phyloP scores from a whole-genome alignment of 148 eudicot genomes.

The Camellia lanceoleosa region DNA sequence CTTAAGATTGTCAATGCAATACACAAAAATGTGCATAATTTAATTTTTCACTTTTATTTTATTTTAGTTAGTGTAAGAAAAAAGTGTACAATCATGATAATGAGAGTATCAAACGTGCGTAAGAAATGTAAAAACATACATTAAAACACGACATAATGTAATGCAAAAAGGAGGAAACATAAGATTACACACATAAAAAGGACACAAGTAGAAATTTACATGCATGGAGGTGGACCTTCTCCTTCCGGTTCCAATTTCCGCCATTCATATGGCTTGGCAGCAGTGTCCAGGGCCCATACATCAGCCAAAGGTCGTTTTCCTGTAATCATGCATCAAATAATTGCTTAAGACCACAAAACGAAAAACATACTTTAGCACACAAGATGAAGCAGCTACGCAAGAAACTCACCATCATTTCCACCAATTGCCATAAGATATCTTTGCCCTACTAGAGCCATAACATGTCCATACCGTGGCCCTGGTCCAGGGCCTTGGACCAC shows the following conservation, averaged over 20 bases:
- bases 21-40: background rate
- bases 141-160: background rate
- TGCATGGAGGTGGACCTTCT: constrained; percentile 98
- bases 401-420: constrained; percentile 86
- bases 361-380: background rate
- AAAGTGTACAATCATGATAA: no score
- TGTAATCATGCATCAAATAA: constrained; percentile 31
- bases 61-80: background rate
- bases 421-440: constrained; percentile 99
- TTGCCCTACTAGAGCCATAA: constrained; percentile 99
- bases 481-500: constrained; percentile 99
- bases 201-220: constrained; percentile 41
- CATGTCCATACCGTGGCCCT: constrained; percentile 99
- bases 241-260: constrained; percentile 98
- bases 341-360: constrained; percentile 4
- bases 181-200: background rate
- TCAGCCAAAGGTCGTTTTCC: constrained; percentile 96
- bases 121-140: background rate
- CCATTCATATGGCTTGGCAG: constrained; percentile 99
- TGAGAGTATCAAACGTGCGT: background rate
- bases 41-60: background rate
- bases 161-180: background rate
- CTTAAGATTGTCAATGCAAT: background rate
- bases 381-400: background rate
- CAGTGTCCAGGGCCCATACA: constrained; percentile 99